These are phyloP conservation scores for Coccomyxa subellipsoidea DNA, from an alignment of 163 green algal genomes.

Conservation along the genomic window DNA sequence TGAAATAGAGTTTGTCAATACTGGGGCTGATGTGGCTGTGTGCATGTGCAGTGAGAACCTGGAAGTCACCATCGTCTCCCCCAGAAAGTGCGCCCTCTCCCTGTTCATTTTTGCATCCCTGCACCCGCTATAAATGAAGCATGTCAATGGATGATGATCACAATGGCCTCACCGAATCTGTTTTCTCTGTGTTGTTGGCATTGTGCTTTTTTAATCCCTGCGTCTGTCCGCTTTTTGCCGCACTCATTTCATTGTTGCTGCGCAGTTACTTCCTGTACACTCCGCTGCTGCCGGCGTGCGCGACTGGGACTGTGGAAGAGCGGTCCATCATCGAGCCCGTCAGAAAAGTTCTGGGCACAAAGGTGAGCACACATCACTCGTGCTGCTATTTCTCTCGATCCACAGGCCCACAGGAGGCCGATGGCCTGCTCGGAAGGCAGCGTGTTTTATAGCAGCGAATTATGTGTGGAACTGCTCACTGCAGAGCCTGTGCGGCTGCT, in stretches of 20 bases:
- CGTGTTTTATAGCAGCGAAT: too few species aligned
- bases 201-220: background rate
- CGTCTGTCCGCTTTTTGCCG: too few species aligned
- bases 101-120: background rate
- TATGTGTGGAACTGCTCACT: too few species aligned
- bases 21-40: background rate
- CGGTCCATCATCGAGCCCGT: slow-evolving; percentile 92
- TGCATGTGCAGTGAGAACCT: slow-evolving; percentile 4
- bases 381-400: too few species aligned
- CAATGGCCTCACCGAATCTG: background rate
- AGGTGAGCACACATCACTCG: slow-evolving; percentile 47
- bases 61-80: slow-evolving; percentile 1
- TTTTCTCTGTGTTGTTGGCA: background rate
- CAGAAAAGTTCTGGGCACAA: slow-evolving; percentile 58
- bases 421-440: too few species aligned
- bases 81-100: slow-evolving; percentile 2
- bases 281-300: slow-evolving; percentile 78
- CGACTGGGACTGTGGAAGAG: slow-evolving; percentile 87
- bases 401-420: too few species aligned
- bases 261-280: slow-evolving; percentile 37
- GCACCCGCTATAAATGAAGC: background rate
- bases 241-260: background rate
- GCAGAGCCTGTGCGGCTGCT: too few species aligned
- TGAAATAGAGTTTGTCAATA: background rate
- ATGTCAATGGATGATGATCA: background rate